Conservation (phyloP, 176 grass and related monocot species). For the barley (Hordeum vulgare) region MorexV3_pseudomolecules_assembly NC_058521.1:209631268-209631767, state of each 20-base stretch:
- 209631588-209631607: neutral
- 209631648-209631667: conserved; percentile 7
- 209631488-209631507: neutral
- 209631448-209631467: neutral
- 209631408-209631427: neutral
- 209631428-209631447: neutral
- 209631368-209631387: neutral
- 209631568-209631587: neutral
- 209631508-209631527: neutral
- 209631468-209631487: neutral
- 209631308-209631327: conserved; percentile 96
- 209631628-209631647: neutral
- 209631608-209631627: neutral
- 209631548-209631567: neutral
- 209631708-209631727: neutral
- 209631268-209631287: conserved; percentile 98
- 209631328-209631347: conserved; percentile 99
- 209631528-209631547: neutral
- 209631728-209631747: neutral
- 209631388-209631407: neutral
- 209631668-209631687: neutral
- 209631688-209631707: too few relatives aligned
- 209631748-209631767: neutral
- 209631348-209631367: conserved; percentile 25
- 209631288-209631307: conserved; percentile 92